phyloP scores from a whole-genome alignment of 2,329 filamentous ascomycete species.

The Beauveria bassiana region DNA sequence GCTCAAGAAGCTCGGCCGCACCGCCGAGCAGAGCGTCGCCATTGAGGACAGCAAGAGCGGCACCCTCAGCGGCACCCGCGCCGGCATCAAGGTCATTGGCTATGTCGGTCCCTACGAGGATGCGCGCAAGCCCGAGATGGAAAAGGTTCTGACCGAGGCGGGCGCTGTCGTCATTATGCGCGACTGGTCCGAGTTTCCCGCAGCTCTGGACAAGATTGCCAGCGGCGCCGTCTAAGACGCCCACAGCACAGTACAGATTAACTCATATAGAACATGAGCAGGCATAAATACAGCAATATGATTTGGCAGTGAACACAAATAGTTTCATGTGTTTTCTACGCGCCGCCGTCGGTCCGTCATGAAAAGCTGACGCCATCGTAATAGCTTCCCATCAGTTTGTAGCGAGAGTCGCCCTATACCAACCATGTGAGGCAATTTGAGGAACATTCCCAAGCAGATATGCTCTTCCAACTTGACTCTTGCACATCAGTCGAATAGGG shows the following conservation, averaged over 20 bases:
- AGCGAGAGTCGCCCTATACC: no score
- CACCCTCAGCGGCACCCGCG: conserved; percentile 63
- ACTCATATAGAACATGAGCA: conserved; percentile 6
- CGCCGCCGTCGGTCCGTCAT: no score
- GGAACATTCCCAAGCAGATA: no score
- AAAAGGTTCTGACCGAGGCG: conserved; percentile 49
- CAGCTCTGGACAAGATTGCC: conserved; percentile 38
- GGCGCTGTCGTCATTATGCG: conserved; percentile 57
- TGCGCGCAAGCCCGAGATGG: conserved; percentile 58
- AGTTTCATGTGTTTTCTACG: no score
- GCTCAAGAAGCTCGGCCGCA: conserved; percentile 64
- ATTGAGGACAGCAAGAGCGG: conserved; percentile 88
- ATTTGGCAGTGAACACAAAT: neutral
- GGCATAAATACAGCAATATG: neutral
- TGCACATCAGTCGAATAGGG: no score
- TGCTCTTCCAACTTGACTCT: no score
- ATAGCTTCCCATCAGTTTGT: no score
- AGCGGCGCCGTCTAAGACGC: conserved; percentile 24
- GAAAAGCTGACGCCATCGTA: no score
- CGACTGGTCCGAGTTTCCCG: conserved; percentile 50
- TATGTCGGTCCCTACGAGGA: conserved; percentile 74
- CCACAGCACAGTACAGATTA: neutral
- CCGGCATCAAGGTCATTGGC: conserved; percentile 72
- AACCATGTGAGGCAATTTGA: no score
- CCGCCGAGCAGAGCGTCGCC: conserved; percentile 64